A percentile compares a stretch with the other conserved stretches of the same genome.
Evolutionary conservation across 495 filamentous ascomycete genomes (phyloP).

Genomic region (Neurospora intermedia): DNA sequence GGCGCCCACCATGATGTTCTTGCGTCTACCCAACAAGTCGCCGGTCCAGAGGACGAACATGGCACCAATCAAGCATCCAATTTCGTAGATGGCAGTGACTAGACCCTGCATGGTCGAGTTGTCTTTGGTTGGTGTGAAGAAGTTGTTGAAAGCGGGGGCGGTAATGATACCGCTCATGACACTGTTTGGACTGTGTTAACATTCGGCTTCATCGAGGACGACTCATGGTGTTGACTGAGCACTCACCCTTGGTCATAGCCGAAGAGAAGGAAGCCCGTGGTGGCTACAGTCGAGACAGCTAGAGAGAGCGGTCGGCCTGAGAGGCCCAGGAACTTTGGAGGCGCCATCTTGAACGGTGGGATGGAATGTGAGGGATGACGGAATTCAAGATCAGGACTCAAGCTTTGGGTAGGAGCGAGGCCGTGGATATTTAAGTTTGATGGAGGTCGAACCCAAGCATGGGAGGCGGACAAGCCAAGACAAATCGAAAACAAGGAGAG

Average conservation of each 20-base stretch:
- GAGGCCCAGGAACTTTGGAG: constrained; percentile 49
- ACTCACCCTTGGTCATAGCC: constrained; percentile 53
- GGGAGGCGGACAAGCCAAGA: background rate
- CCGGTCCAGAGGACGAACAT: constrained; percentile 59
- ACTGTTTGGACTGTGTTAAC: constrained; percentile 3
- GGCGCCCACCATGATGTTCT: constrained; percentile 46
- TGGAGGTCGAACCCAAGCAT: background rate
- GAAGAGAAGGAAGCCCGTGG: constrained; percentile 65
- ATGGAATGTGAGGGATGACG: background rate
- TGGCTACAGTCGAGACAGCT: constrained; percentile 55
- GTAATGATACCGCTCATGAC: constrained; percentile 77
- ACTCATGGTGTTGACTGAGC: background rate
- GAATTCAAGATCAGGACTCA: background rate
- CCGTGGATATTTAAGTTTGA: background rate
- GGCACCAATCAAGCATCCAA: constrained; percentile 67
- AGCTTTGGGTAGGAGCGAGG: background rate
- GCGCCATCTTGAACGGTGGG: constrained; percentile 21
- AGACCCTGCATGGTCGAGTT: constrained; percentile 67
- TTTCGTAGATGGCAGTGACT: constrained; percentile 75
- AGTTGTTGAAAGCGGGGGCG: constrained; percentile 55
- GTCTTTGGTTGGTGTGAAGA: constrained; percentile 55
- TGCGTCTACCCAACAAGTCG: constrained; percentile 56
- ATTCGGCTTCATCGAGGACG: background rate
- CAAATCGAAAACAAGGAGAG: background rate
- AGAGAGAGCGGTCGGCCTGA: constrained; percentile 52